Conservation (phyloP, 2,329 filamentous ascomycete species). For the Alternaria tenuissima region DNA sequence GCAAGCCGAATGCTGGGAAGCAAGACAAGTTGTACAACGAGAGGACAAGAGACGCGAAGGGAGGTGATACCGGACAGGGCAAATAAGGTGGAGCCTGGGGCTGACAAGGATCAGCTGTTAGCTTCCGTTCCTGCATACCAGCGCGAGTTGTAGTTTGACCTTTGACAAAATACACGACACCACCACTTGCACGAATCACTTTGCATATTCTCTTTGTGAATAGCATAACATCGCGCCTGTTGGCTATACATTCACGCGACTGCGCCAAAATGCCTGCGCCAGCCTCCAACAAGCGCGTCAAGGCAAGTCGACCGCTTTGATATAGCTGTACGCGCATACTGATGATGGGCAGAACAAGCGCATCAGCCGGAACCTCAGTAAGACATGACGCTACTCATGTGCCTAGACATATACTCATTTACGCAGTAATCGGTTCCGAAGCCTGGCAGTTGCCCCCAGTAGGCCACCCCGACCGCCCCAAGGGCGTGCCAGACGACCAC, state of each 20-base stretch:
- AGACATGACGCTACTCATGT: background rate
- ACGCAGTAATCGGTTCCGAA: conserved; percentile 59
- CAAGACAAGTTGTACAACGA: conserved; percentile 47
- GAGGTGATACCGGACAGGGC: background rate
- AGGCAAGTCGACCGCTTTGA: conserved; percentile 28
- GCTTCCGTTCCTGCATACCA: background rate
- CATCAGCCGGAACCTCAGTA: conserved; percentile 52
- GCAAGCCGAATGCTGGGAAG: conserved; percentile 45
- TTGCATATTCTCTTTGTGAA: background rate
- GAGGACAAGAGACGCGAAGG: conserved; percentile 16
- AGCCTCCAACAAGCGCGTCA: conserved; percentile 63
- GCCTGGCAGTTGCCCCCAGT: conserved; percentile 71
- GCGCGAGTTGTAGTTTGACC: background rate
- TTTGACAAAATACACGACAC: conserved; percentile 1
- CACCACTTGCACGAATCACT: background rate
- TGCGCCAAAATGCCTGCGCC: conserved; percentile 60
- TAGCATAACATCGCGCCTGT: background rate
- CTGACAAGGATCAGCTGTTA: conserved; percentile 23
- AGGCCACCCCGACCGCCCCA: conserved; percentile 68
- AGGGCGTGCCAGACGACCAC: conserved; percentile 83
- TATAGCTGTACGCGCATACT: conserved; percentile 17
- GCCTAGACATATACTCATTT: conserved; percentile 30
- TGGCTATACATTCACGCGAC: background rate
- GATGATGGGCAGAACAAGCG: conserved; percentile 48
- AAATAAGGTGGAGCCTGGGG: conserved; percentile 3